These are phyloP conservation scores for Escovopsis sp. DNA, from an alignment of 2,329 filamentous ascomycete genomes.

Conservation along the genomic window DNA sequence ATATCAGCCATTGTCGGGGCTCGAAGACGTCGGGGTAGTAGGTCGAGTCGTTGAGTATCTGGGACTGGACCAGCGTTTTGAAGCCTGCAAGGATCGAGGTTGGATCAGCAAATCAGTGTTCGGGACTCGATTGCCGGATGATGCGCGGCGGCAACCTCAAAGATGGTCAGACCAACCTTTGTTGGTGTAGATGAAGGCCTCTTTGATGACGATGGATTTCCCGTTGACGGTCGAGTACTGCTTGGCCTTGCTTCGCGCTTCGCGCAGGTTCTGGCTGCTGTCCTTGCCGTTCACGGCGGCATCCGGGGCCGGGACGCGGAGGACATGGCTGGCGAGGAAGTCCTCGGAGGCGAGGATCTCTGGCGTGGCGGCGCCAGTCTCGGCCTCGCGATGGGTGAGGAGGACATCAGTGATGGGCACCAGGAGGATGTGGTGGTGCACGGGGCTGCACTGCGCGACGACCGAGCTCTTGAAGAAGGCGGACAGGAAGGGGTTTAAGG, in stretches of 20 bases:
- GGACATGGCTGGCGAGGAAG: conserved; percentile 90
- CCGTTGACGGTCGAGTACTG: conserved; percentile 93
- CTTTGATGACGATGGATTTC: conserved; percentile 85
- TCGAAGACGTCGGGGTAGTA: conserved; percentile 87
- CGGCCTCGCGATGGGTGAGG: conserved; percentile 73
- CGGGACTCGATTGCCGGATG: too few species aligned
- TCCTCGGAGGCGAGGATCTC: conserved; percentile 85
- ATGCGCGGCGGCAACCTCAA: too few species aligned
- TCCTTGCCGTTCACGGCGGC: conserved; percentile 41
- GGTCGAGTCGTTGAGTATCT: conserved; percentile 66
- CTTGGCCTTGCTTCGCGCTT: conserved; percentile 83
- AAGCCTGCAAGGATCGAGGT: conserved; percentile 47
- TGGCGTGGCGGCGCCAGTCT: conserved; percentile 60
- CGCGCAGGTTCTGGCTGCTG: conserved; percentile 51
- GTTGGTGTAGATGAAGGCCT: conserved; percentile 84
- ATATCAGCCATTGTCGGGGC: conserved; percentile 85
- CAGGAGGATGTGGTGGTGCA: conserved; percentile 84
- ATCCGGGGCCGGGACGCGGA: conserved; percentile 56
- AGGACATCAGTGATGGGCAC: conserved; percentile 89
- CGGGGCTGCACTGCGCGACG: conserved; percentile 77
- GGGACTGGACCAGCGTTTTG: conserved; percentile 79
- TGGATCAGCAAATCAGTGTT: conserved; percentile 1
- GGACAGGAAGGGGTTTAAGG: conserved; percentile 95
- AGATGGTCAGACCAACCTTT: conserved; percentile 52
- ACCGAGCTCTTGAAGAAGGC: conserved; percentile 97